These are phyloP conservation scores for Globisporangium nodosum DNA, from an alignment of 352 stramenopile genomes.

Conservation along the genomic window DNA sequence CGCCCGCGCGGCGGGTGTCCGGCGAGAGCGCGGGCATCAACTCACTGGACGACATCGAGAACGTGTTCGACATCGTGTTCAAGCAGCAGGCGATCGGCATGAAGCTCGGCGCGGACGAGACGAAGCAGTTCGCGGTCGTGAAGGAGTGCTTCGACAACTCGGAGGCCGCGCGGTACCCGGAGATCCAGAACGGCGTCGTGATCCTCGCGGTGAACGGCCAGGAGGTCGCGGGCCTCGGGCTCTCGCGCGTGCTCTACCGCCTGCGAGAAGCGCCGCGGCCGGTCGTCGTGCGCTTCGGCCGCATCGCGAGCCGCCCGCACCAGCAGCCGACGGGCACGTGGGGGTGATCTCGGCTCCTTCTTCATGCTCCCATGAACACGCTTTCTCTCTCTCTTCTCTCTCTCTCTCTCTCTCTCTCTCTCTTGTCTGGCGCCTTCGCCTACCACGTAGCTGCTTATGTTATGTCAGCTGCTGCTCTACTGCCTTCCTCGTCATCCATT, in stretches of 20 bases:
- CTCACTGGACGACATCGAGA: constrained; percentile 55
- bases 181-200: constrained; percentile 78
- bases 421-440: too few relatives aligned
- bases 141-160: constrained; percentile 79
- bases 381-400: too few relatives aligned
- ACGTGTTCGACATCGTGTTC: constrained; percentile 84
- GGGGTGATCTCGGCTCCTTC: constrained; percentile 15
- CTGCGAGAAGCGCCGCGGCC: constrained; percentile 72
- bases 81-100: constrained; percentile 82
- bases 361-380: too few relatives aligned
- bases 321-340: constrained; percentile 32
- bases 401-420: too few relatives aligned
- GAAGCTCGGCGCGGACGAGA: constrained; percentile 71
- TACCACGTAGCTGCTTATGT: too few relatives aligned
- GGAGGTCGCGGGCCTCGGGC: constrained; percentile 58
- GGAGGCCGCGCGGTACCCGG: constrained; percentile 64
- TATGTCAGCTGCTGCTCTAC: not conserved
- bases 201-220: constrained; percentile 81
- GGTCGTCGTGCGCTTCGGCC: constrained; percentile 78
- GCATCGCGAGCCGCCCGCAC: constrained; percentile 32
- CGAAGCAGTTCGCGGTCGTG: constrained; percentile 68
- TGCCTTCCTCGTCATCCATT: not conserved
- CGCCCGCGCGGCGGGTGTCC: constrained; percentile 16
- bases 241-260: constrained; percentile 70
- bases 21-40: constrained; percentile 8